These are phyloP conservation scores for Ceratopteris richardii DNA, from an alignment of 75 land plant species.

Conservation along the genomic window DNA sequence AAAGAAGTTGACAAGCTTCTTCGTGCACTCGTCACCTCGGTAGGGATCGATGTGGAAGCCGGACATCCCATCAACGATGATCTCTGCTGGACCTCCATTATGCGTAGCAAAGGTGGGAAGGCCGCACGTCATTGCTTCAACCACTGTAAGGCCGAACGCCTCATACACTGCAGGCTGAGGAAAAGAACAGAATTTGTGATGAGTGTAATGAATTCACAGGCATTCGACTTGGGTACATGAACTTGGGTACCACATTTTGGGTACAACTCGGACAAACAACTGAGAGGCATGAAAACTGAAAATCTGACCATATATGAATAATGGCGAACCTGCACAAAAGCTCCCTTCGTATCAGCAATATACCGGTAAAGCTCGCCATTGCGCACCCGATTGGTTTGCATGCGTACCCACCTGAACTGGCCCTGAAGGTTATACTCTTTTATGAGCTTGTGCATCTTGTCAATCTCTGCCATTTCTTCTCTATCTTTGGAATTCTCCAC, in stretches of 20 bases:
- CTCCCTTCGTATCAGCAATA: conserved; percentile 50
- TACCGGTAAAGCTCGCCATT: conserved; percentile 63
- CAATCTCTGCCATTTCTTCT: conserved; percentile 54
- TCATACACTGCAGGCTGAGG: conserved; percentile 56
- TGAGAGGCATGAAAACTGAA: too few species aligned
- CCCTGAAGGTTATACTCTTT: conserved; percentile 42
- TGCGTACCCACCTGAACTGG: conserved; percentile 49
- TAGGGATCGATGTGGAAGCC: conserved; percentile 66
- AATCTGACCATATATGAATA: too few species aligned
- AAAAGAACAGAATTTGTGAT: too few species aligned
- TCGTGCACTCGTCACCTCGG: conserved; percentile 25
- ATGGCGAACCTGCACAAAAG: conserved; percentile 58
- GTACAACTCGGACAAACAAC: too few species aligned
- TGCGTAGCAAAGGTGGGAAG: conserved; percentile 53
- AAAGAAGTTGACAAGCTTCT: conserved; percentile 37
- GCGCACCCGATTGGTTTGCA: conserved; percentile 42
- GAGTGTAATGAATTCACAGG: conserved; percentile 1
- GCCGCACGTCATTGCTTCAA: conserved; percentile 66
- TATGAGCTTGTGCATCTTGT: conserved; percentile 54
- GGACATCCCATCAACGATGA: conserved; percentile 45
- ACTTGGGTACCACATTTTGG: neutral
- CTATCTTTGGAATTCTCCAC: conserved; percentile 55
- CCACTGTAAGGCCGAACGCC: conserved; percentile 56
- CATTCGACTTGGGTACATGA: neutral
- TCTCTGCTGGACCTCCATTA: conserved; percentile 60